Evolutionary conservation across 1,284 basidiomycete genomes (phyloP), one percentile per base, ranked within the genome.

Genomic region (Ganoderma boninense): DNA sequence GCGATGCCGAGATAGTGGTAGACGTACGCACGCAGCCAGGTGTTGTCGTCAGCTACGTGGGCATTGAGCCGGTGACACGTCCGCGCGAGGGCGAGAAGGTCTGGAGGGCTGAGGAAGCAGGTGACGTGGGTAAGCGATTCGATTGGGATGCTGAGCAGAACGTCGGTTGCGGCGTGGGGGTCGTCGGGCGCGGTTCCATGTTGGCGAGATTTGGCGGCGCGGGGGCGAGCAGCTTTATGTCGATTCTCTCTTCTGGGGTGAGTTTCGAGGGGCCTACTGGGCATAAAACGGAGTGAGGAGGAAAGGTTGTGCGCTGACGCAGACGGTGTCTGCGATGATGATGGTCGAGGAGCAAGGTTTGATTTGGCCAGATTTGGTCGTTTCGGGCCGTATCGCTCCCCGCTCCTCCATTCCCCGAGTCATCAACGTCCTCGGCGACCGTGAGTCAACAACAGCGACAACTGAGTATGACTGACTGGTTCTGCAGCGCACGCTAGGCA

Each of bases 41-140:
- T 95, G 74, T 90, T 91, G 71, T 97, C 95, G 76, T 94, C 88
- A 71, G 87, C 87, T 83, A 94, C 83, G 84, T 95, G 92, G 70
- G 86, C 82, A 74, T 87, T 83, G 71, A 96, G 86, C 61, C 79
- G 76, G 61, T 81, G 84, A 79, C 88, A 89, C 60, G 91, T 89
- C 71, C 81, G 80, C 14, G 87, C 85, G 73, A 95, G 87, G 1
- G 85, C 79, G 62, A 90, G 79, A 49, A 97, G 87, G 7, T 89
- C 85, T 0, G 83, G 82, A 0, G 93, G 92, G 76, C 91, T 86
- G 66, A 96, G 89, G 78, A 89, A 91, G 13, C 92, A 86, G n/a
- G 94, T 92, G 82, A 96, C 86, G 72, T 93, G 92, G 46, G 89
- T 90, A 80, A 96, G 91, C 38, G 91, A 91, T 79, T 96, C 95